These are phyloP conservation scores for Leishmania turanica DNA, from an alignment of 208 protist genomes.

Conservation along the genomic window DNA sequence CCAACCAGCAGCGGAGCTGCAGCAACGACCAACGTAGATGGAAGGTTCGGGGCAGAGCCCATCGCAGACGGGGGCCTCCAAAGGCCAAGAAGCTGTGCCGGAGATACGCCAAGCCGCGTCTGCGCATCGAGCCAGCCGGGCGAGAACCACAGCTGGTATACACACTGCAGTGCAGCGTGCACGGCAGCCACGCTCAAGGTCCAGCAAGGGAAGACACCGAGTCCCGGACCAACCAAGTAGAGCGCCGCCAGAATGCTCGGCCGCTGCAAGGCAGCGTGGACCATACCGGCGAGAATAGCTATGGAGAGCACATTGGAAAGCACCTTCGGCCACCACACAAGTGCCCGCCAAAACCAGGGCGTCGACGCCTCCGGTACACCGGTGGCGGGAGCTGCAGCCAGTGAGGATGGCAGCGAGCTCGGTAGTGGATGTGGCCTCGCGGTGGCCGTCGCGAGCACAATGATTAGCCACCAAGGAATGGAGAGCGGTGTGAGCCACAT, in stretches of 20 bases:
- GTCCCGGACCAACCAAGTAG: conserved; percentile 20
- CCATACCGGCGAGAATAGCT: conserved; percentile 16
- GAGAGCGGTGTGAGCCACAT: conserved; percentile 32
- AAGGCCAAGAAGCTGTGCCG: conserved; percentile 22
- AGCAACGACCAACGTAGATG: conserved; percentile 21
- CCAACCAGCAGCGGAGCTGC: conserved; percentile 26
- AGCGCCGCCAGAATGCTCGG: conserved; percentile 25
- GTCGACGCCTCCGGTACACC: background rate
- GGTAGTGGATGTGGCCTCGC: conserved; percentile 16
- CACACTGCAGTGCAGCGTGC: conserved; percentile 27
- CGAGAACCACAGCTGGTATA: conserved; percentile 34
- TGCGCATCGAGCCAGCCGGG: conserved; percentile 16
- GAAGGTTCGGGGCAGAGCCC: background rate
- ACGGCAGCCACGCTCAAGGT: conserved; percentile 13
- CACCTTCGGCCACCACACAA: conserved; percentile 7
- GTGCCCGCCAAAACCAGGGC: background rate
- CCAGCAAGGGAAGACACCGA: conserved; percentile 19
- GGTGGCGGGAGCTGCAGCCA: background rate
- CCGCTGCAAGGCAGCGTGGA: conserved; percentile 13
- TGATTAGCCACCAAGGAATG: conserved; percentile 29
- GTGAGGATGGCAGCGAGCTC: conserved; percentile 2
- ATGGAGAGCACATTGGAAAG: background rate
- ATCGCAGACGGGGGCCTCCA: conserved; percentile 4
- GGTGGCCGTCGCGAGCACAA: conserved; percentile 25
- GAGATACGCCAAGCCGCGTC: conserved; percentile 18